phyloP scores from a whole-genome alignment of 179 eudicot genomes.

The Patellifolia procumbens region DNA sequence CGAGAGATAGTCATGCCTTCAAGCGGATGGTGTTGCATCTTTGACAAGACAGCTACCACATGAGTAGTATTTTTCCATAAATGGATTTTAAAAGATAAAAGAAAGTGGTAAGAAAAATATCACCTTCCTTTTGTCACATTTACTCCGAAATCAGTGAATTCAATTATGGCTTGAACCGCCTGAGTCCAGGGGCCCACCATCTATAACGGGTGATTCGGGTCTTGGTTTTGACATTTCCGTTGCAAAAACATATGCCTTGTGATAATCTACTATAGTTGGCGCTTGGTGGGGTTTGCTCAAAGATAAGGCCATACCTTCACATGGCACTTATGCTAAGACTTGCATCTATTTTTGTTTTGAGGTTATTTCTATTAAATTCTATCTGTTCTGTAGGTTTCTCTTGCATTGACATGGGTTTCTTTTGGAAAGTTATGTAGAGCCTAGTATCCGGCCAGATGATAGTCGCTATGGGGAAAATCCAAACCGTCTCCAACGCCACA shows the following conservation, averaged over 20 bases:
- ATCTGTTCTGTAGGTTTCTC: constrained; percentile 18
- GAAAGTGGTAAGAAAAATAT: too few relatives aligned
- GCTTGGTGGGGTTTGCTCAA: background rate
- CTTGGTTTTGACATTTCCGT: background rate
- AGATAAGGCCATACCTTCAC: background rate
- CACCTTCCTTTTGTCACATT: too few relatives aligned
- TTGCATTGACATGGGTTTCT: constrained; percentile 27
- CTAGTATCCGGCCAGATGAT: constrained; percentile 97
- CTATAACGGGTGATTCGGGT: too few relatives aligned
- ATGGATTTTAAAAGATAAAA: too few relatives aligned
- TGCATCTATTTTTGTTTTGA: constrained; percentile 11
- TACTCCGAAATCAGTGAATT: too few relatives aligned
- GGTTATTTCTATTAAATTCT: constrained; percentile 3
- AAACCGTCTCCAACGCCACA: constrained; percentile 98
- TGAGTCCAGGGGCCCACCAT: too few relatives aligned
- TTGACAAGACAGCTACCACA: too few relatives aligned
- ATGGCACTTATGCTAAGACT: background rate
- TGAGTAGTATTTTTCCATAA: too few relatives aligned
- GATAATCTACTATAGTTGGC: too few relatives aligned
- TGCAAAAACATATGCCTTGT: background rate
- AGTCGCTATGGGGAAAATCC: constrained; percentile 99
- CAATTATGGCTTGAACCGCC: too few relatives aligned
- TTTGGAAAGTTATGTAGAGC: constrained; percentile 85
- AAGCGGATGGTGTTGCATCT: too few relatives aligned
- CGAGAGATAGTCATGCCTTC: too few relatives aligned